phyloP scores from a whole-genome alignment of 495 filamentous ascomycete species.

The Wilcoxina mikolae region DNA sequence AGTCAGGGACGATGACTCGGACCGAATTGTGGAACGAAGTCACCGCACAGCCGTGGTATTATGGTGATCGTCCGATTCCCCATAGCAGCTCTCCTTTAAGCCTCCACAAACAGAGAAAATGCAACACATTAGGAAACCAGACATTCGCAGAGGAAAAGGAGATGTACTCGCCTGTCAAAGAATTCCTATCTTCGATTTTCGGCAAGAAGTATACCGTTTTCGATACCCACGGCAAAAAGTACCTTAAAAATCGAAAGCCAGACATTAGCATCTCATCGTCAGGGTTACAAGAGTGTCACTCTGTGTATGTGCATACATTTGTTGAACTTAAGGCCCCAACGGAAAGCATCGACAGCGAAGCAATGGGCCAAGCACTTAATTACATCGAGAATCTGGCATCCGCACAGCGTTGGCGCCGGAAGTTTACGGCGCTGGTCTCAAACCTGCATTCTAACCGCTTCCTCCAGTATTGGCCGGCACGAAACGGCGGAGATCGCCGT shows the following conservation, averaged over 20 bases:
- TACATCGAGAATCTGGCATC: neutral
- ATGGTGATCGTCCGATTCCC: too few relatives aligned
- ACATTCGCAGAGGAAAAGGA: too few relatives aligned
- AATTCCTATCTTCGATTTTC: neutral
- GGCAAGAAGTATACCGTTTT: neutral
- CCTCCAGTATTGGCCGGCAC: neutral
- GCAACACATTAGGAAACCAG: too few relatives aligned
- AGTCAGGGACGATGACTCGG: too few relatives aligned
- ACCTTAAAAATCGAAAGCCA: neutral
- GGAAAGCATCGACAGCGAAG: neutral
- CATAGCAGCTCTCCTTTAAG: too few relatives aligned
- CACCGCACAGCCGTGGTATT: too few relatives aligned
- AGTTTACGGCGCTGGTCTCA: neutral
- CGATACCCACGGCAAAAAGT: neutral
- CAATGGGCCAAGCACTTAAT: neutral
- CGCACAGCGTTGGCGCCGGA: neutral
- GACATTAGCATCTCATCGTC: neutral
- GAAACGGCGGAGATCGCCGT: neutral
- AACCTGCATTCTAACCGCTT: neutral
- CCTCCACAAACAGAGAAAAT: too few relatives aligned
- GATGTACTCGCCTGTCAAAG: neutral
- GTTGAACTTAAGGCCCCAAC: neutral
- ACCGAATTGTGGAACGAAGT: too few relatives aligned
- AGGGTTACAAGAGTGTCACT: neutral
- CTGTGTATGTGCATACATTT: neutral